Evolutionary conservation across 495 filamentous ascomycete genomes (phyloP), one percentile per base, ranked within the genome.

Genomic region (Choiromyces venosus): DNA sequence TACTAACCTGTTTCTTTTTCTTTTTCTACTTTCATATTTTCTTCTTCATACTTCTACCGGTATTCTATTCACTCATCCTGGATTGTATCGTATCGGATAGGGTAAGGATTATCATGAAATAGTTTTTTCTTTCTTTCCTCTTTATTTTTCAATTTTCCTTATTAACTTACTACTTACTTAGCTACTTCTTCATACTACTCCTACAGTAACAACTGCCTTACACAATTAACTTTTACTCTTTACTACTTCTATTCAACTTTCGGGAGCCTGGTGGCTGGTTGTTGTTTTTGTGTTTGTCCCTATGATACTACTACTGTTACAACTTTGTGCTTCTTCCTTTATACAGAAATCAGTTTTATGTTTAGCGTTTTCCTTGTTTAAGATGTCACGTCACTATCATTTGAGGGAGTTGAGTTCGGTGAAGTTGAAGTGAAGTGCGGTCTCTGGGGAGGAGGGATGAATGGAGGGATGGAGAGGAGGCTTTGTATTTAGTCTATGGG

Each of bases 101-200:
- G 38, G 21, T 12, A 33, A 8, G n/a, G n/a, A n/a, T n/a, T 67
- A 67, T 25, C 21, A 29, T 67, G 38, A 69, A 66, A 39, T 73
- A 19, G 38, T 46, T 42, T 68, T 82, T 79, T 81, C 83, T 79
- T 77, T 82, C 78, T 80, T 81, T 80, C 73, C 82, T 81, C 83
- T 82, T 79, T 81, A 76, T 78, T 77, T 77, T 82, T 82, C 78
- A 81, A 82, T 79, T 76, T 77, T 69, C n/a, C 66, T 37, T 39
- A 39, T 67, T n/a, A n/a, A 67, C 66, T 21, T 39, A 61, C 9
- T 61, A 61, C 52, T n/a, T n/a, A n/a, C n/a, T 61, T 61, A n/a
- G n/a, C n/a, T n/a, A 29, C 52, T 61, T 10, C n/a, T 14, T 61
- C 25, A 9, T 52, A 52, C 44, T 61, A 61, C 52, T n/a, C n/a